Percentiles rank a stretch among this genome's conserved stretches.
Conservation (phyloP, 1,284 basidiomycete species). For the Papiliotrema nemorosa region DNA sequence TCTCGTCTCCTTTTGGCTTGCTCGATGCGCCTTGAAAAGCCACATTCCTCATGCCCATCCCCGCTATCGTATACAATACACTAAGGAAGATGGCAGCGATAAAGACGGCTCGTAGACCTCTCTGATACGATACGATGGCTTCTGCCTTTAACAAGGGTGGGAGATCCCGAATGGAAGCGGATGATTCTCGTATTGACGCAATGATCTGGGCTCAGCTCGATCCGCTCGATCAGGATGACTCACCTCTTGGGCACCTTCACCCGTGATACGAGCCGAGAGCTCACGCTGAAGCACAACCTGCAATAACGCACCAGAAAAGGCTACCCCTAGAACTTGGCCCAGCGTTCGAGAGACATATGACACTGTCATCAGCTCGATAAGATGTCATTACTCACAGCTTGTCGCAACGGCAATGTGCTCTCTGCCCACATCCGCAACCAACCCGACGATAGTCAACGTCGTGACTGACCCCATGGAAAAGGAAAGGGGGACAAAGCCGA, state of each 20-base stretch:
- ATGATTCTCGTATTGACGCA: constrained; percentile 65
- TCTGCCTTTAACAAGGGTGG: constrained; percentile 60
- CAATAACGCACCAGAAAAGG: constrained; percentile 72
- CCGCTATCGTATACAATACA: constrained; percentile 5
- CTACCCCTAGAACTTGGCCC: constrained; percentile 85
- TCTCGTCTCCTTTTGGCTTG: not conserved
- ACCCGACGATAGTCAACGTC: constrained; percentile 54
- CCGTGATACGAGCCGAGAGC: constrained; percentile 68
- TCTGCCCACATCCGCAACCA: constrained; percentile 74
- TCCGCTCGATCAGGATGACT: constrained; percentile 26
- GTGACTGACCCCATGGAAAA: constrained; percentile 32
- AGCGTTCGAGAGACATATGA: constrained; percentile 86
- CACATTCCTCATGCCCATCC: constrained; percentile 6
- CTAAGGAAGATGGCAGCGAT: constrained; percentile 60
- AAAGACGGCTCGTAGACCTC: constrained; percentile 80
- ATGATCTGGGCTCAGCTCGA: constrained; percentile 46
- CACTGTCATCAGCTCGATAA: constrained; percentile 54
- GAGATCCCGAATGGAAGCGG: constrained; percentile 70
- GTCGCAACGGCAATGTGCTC: constrained; percentile 80
- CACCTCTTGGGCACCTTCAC: constrained; percentile 66
- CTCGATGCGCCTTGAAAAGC: not conserved
- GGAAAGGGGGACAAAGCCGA: constrained; percentile 34
- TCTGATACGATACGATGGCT: constrained; percentile 77
- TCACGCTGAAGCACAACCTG: constrained; percentile 69
- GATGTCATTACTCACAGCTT: constrained; percentile 62